A percentile compares a stretch with the other conserved stretches of the same genome.
Evolutionary conservation across 2,329 filamentous ascomycete genomes (phyloP).

Genomic region (Bipolaris bicolor): DNA sequence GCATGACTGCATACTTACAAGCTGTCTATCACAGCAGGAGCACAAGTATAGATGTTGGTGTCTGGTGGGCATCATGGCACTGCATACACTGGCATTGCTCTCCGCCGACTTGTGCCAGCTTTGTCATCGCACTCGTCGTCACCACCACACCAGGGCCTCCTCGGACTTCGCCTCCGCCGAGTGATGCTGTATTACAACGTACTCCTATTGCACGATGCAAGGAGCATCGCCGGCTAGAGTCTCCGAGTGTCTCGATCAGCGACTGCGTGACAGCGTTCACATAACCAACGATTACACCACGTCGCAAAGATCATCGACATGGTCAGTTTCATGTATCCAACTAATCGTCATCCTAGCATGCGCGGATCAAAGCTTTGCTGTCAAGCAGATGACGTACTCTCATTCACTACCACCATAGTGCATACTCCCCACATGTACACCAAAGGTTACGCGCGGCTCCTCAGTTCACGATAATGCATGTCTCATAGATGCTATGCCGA

Average conservation of each 20-base stretch:
- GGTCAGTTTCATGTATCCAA: background rate
- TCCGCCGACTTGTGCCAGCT: background rate
- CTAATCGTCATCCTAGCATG: background rate
- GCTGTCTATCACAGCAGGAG: slow-evolving; percentile 5
- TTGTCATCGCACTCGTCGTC: slow-evolving; percentile 3
- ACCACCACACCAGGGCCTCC: background rate
- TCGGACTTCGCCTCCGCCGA: slow-evolving; percentile 5
- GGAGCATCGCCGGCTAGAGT: background rate
- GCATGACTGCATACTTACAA: background rate
- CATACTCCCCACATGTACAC: background rate
- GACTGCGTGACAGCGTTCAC: background rate
- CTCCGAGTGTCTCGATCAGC: background rate
- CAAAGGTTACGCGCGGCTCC: background rate
- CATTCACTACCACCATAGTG: background rate
- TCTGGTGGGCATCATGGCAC: background rate
- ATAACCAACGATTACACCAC: background rate
- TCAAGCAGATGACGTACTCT: background rate
- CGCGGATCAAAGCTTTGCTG: background rate
- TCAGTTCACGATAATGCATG: background rate
- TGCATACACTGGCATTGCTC: slow-evolving; percentile 2
- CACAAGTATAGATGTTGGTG: background rate
- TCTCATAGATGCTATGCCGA: no score
- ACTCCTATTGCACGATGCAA: background rate
- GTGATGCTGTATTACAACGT: slow-evolving; percentile 3
- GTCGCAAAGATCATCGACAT: background rate